Evolutionary conservation across 1,139 yeast genomes (phyloP).

Genomic region (Ogataea hybrid): DNA sequence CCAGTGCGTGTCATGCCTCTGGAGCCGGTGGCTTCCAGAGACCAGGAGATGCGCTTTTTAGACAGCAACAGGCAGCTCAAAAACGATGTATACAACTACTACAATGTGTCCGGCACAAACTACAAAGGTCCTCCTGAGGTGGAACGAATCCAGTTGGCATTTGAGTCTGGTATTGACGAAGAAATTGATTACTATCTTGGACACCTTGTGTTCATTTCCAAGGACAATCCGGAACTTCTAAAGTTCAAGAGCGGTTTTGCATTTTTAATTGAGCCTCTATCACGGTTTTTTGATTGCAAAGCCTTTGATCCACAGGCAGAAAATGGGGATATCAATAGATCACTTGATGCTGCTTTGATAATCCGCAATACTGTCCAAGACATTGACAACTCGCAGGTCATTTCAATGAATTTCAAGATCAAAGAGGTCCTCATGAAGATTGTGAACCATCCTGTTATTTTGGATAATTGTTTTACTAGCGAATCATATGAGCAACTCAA

Average conservation of each 20-base stretch:
- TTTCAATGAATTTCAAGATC: slow-evolving; percentile 55
- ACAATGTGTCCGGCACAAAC: slow-evolving; percentile 44
- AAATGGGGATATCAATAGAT: slow-evolving; percentile 36
- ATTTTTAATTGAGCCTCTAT: slow-evolving; percentile 49
- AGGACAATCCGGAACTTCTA: slow-evolving; percentile 46
- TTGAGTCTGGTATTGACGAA: slow-evolving; percentile 53
- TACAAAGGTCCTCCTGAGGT: slow-evolving; percentile 56
- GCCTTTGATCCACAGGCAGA: slow-evolving; percentile 23
- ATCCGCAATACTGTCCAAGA: slow-evolving; percentile 83
- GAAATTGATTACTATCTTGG: slow-evolving; percentile 70
- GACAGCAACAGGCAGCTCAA: slow-evolving; percentile 29
- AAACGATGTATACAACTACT: slow-evolving; percentile 31
- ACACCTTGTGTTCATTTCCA: slow-evolving; percentile 57
- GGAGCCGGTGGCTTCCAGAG: slow-evolving; percentile 28
- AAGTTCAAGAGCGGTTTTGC: slow-evolving; percentile 46
- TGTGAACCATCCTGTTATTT: slow-evolving; percentile 40
- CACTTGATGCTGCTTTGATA: slow-evolving; percentile 65
- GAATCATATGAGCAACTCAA: slow-evolving; percentile 41
- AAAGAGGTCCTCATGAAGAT: slow-evolving; percentile 52
- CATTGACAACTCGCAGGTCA: slow-evolving; percentile 73
- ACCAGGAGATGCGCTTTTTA: slow-evolving; percentile 32
- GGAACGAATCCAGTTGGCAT: slow-evolving; percentile 61
- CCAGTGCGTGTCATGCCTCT: slow-evolving; percentile 25
- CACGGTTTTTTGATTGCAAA: slow-evolving; percentile 42
- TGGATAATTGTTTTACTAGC: slow-evolving; percentile 31